Evolutionary conservation across 495 filamentous ascomycete species (phyloP).

Genomic region (Peziza echinospora): DNA sequence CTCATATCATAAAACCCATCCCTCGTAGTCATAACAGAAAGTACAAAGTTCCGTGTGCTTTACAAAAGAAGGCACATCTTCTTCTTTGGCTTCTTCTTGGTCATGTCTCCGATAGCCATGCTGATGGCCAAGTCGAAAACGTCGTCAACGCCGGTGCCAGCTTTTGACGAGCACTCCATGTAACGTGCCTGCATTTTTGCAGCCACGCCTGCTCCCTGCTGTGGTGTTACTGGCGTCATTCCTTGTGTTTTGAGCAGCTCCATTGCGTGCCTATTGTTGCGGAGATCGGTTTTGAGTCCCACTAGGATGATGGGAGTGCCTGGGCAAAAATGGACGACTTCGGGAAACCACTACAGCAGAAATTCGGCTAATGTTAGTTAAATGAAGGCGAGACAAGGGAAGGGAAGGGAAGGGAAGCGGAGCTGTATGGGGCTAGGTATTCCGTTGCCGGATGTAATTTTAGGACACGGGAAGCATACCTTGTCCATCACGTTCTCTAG

Average conservation of each 20-base stretch:
- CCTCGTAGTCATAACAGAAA: no score
- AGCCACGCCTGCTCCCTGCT: slow-evolving; percentile 75
- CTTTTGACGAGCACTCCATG: slow-evolving; percentile 95
- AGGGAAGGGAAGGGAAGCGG: not conserved
- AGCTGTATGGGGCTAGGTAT: not conserved
- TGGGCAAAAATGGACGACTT: slow-evolving; percentile 96
- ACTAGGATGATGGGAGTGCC: slow-evolving; percentile 89
- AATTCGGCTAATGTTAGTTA: slow-evolving; percentile 2
- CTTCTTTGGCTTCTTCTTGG: slow-evolving; percentile 40
- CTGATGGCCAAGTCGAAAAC: slow-evolving; percentile 81
- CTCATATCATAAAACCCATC: no score
- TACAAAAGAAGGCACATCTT: no score
- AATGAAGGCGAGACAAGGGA: slow-evolving; percentile 1
- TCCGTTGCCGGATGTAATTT: not conserved
- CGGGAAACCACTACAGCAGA: slow-evolving; percentile 71
- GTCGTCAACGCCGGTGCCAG: slow-evolving; percentile 85
- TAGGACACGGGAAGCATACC: slow-evolving; percentile 28
- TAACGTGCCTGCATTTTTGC: slow-evolving; percentile 82
- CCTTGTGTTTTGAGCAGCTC: slow-evolving; percentile 96
- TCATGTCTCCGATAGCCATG: slow-evolving; percentile 46
- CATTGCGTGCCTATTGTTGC: slow-evolving; percentile 81
- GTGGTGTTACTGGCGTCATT: slow-evolving; percentile 73
- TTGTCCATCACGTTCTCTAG: slow-evolving; percentile 98
- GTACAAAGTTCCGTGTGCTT: no score
- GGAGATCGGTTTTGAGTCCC: slow-evolving; percentile 89